A percentile compares a stretch with the other conserved stretches of the same genome.
These are phyloP conservation scores for Blastobotrys elegans DNA, from an alignment of 1,139 yeast genomes.

Conservation along the genomic window DNA sequence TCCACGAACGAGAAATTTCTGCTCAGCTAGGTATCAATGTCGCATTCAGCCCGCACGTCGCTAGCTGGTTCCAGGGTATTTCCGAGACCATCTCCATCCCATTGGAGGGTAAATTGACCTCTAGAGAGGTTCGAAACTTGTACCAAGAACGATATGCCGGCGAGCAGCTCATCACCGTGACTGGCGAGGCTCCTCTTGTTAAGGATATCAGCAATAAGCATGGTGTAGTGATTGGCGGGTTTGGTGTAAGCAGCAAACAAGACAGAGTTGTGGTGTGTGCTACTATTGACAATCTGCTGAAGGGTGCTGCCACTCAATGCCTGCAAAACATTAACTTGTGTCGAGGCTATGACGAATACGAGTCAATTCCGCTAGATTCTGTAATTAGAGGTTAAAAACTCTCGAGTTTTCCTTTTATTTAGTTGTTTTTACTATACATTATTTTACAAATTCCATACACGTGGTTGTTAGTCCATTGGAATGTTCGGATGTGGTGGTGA, in stretches of 20 bases:
- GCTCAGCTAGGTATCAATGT: constrained; percentile 70
- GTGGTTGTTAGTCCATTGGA: not conserved
- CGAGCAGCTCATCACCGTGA: constrained; percentile 76
- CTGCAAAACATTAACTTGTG: constrained; percentile 90
- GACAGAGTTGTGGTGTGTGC: constrained; percentile 92
- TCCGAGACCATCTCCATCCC: constrained; percentile 90
- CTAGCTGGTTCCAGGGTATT: constrained; percentile 99
- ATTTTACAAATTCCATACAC: constrained; percentile 2
- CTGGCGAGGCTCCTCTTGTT: constrained; percentile 90
- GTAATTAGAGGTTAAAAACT: constrained; percentile 24
- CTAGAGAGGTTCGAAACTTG: constrained; percentile 77
- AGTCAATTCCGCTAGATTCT: constrained; percentile 66
- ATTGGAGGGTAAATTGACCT: constrained; percentile 60
- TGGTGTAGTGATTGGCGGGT: constrained; percentile 92
- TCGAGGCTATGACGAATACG: constrained; percentile 87
- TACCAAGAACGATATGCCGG: constrained; percentile 87
- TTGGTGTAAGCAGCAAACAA: constrained; percentile 83
- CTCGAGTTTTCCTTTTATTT: not conserved
- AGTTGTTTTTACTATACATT: not conserved
- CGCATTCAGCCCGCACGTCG: constrained; percentile 95
- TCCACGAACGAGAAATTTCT: constrained; percentile 91
- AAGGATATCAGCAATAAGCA: constrained; percentile 90
- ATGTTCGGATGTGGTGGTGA: not conserved
- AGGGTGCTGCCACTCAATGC: constrained; percentile 99
- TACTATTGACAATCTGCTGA: constrained; percentile 88